Conservation (phyloP, 306 rosid genomes). For the Datisca glomerata region DNA sequence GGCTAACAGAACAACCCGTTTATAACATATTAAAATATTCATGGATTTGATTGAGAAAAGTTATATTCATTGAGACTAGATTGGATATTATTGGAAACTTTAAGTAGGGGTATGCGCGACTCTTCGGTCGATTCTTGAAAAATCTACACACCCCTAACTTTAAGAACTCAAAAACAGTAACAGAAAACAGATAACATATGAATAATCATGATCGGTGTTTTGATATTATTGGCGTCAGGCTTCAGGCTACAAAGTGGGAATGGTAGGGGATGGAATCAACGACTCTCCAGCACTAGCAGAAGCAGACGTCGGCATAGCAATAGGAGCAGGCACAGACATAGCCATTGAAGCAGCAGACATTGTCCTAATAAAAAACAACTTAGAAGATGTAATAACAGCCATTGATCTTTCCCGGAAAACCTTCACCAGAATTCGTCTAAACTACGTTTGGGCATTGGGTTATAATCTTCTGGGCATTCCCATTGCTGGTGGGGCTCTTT, state of each 20-base stretch:
- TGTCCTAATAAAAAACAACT: conserved; percentile 70
- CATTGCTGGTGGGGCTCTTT: conserved; percentile 60
- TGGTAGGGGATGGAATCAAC: conserved; percentile 88
- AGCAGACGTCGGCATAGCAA: conserved; percentile 82
- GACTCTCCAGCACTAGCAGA: conserved; percentile 83
- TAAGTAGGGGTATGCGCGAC: no score
- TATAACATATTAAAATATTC: no score
- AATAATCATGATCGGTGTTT: no score
- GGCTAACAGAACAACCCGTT: no score
- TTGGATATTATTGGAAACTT: no score
- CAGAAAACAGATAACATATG: no score
- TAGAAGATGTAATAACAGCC: conserved; percentile 69
- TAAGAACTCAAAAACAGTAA: no score
- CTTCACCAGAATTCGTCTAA: conserved; percentile 45
- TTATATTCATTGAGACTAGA: no score
- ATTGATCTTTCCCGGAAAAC: conserved; percentile 71
- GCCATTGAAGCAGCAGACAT: conserved; percentile 93
- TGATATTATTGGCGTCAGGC: no score
- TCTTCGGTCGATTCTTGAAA: no score
- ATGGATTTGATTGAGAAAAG: no score
- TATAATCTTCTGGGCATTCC: conserved; percentile 71
- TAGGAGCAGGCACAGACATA: conserved; percentile 81
- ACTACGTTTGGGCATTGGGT: conserved; percentile 75
- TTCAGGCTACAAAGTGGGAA: conserved; percentile 50
- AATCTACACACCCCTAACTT: no score